Percentiles rank a stretch among this genome's conserved stretches.
phyloP scores from a whole-genome alignment of 2,329 filamentous ascomycete species.

The Aspergillus sp. region DNA sequence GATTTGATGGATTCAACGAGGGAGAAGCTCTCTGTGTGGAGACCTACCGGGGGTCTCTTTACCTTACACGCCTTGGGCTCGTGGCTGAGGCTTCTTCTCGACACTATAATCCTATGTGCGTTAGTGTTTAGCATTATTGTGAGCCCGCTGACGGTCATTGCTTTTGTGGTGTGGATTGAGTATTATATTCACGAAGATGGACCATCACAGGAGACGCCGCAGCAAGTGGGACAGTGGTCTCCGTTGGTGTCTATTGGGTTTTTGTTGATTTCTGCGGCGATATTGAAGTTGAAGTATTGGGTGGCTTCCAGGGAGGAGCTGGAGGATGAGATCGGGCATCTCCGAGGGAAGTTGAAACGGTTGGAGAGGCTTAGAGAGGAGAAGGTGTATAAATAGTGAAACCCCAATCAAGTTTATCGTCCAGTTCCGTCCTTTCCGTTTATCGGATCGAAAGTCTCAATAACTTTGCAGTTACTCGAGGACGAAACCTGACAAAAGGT shows the following conservation, averaged over 20 bases:
- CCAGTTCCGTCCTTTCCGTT: no score
- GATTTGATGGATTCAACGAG: not conserved
- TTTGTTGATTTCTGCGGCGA: constrained; percentile 30
- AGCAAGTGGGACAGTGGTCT: constrained; percentile 38
- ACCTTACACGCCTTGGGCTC: constrained; percentile 19
- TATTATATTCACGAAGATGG: constrained; percentile 35
- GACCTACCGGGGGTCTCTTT: not conserved
- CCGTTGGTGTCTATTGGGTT: constrained; percentile 30
- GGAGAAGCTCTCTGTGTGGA: not conserved
- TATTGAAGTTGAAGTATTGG: constrained; percentile 30
- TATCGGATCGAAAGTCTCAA: no score
- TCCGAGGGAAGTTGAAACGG: constrained; percentile 15
- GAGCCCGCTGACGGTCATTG: constrained; percentile 33
- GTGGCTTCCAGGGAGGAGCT: constrained; percentile 31
- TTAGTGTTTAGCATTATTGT: constrained; percentile 33
- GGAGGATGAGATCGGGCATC: constrained; percentile 30
- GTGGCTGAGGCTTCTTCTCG: constrained; percentile 16
- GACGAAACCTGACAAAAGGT: no score
- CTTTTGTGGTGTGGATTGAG: constrained; percentile 38
- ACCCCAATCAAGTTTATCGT: no score
- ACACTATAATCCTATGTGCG: constrained; percentile 21
- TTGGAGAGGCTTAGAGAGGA: not conserved
- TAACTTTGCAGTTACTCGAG: no score
- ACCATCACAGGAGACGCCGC: constrained; percentile 28
- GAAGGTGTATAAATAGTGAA: not conserved